Evolutionary conservation across 352 stramenopile genomes (phyloP), one percentile per base, ranked within the genome.

Genomic region (Pythium utonaiense): DNA sequence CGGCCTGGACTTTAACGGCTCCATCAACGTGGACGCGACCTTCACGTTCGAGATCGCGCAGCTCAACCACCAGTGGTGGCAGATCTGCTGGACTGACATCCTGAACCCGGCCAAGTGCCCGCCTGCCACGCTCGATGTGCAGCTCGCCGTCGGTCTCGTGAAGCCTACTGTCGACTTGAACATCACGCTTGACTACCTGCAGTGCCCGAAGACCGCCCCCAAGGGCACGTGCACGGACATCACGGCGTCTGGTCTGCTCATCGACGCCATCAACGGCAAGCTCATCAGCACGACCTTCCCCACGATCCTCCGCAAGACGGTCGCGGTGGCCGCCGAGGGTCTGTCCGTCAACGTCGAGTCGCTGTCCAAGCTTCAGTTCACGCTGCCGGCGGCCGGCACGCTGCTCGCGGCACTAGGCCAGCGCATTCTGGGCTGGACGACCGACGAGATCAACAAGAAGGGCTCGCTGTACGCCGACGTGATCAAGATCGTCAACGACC

Each of bases 391-490:
- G 19, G 70, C 73, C 7, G 47, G 61, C 36, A 53, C 67, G 27
- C 69, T 86, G 51, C 56, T 83, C 57, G 76, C 61, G 36, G 66
- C 66, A 49, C 60, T 88, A 51, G 67, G 68, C 47, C 72, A 83
- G 64, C 38, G 51, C 30, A 66, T 87, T 36, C 56, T 83, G 14
- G 60, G 77, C 47, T 83, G 78, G 57, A 83, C 69, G 7, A 69
- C 72, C 6, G 64, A 71, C 14, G 59, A 75, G 47, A 52, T 86
- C 54, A 86, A 88, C 75, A 84, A 85, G 70, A 88, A 84, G 75
- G 71, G 69, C 52, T 65, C 74, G 50, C 64, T 75, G 42, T 87
- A 87, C 73, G 78, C 70, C 16, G 66, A 67, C 42, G 71, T 77
- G 57, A 78, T 77, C 58, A 56, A 63, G 17, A 54, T 83, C 54